These are phyloP conservation scores for Fusarium transvaalense DNA, from an alignment of 2,329 filamentous ascomycete species.

Conservation along the genomic window DNA sequence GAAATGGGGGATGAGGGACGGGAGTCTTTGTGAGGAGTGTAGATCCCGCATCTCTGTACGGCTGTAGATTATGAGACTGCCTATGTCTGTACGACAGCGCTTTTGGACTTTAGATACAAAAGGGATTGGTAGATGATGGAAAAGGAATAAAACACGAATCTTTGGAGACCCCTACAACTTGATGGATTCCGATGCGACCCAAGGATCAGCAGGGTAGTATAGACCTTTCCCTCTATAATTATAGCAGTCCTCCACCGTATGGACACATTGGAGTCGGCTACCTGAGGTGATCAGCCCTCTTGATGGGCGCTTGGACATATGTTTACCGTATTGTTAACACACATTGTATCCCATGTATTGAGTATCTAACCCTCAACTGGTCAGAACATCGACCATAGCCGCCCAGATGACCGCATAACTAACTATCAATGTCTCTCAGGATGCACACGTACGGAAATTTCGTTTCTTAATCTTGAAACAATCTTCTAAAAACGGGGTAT, in stretches of 20 bases:
- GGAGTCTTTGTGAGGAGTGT: constrained; percentile 12
- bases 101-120: background rate
- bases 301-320: too few species aligned
- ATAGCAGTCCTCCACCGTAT: too few species aligned
- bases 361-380: background rate
- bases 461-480: background rate
- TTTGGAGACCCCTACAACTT: background rate
- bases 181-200: background rate
- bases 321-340: too few species aligned
- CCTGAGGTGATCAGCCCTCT: too few species aligned
- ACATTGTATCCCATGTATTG: background rate
- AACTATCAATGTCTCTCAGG: too few species aligned
- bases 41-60: background rate
- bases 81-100: too few species aligned
- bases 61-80: background rate
- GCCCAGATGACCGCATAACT: background rate
- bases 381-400: background rate
- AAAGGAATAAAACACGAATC: background rate
- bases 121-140: background rate
- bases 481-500: background rate
- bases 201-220: too few species aligned
- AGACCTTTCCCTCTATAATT: too few species aligned
- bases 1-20: constrained; percentile 10
- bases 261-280: too few species aligned
- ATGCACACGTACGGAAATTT: background rate